These are phyloP conservation scores for Nymphaea colorata DNA, from an alignment of 164 flowering plant species.

Conservation along the genomic window DNA sequence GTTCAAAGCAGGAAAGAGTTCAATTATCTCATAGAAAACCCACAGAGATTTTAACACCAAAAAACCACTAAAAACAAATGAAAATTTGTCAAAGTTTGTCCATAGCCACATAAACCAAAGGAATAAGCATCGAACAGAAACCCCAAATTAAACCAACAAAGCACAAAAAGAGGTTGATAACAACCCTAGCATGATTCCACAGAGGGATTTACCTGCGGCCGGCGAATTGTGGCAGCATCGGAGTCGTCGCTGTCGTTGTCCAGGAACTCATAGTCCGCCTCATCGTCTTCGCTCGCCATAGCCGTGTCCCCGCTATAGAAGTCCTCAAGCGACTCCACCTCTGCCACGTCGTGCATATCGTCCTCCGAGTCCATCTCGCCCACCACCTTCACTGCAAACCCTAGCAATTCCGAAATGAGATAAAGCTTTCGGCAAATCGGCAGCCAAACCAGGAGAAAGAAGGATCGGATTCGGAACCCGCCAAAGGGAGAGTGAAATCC, in stretches of 20 bases:
- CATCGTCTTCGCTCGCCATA: constrained; percentile 18
- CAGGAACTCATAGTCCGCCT: constrained; percentile 15
- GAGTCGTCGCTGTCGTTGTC: constrained; percentile 22
- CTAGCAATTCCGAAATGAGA: not conserved
- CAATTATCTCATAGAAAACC: too few species aligned
- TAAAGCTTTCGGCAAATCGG: not conserved
- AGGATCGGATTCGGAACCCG: too few species aligned
- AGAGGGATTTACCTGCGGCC: constrained; percentile 14
- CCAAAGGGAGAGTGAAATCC: too few species aligned
- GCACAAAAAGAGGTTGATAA: too few species aligned
- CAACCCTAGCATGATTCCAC: not conserved
- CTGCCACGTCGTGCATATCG: constrained; percentile 51
- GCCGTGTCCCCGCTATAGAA: constrained; percentile 34
- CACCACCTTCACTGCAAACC: not conserved
- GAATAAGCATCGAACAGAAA: too few species aligned
- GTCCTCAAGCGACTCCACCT: constrained; percentile 41
- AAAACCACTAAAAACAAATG: too few species aligned
- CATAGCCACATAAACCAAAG: too few species aligned
- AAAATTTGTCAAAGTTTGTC: too few species aligned
- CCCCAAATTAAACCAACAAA: too few species aligned
- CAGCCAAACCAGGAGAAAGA: not conserved
- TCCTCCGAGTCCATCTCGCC: constrained; percentile 39
- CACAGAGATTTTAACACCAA: too few species aligned
- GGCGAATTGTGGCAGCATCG: constrained; percentile 9
- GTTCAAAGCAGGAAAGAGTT: too few species aligned